These are phyloP conservation scores for Tuctoria greenei DNA, from an alignment of 176 grass and related monocot genomes.

Conservation along the genomic window DNA sequence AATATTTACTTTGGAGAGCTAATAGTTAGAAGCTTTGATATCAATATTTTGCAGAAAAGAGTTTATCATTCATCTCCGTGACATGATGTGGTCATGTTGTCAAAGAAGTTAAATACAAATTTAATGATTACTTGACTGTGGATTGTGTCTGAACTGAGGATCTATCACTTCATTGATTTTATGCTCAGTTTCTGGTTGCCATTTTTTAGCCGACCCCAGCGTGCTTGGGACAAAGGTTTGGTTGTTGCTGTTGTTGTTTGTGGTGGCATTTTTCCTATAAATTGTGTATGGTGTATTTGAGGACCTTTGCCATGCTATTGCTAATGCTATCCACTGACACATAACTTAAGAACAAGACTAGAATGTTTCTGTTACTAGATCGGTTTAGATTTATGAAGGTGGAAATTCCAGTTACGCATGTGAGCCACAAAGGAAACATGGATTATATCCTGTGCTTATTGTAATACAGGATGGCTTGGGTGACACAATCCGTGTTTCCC, in stretches of 20 bases:
- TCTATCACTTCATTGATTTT: neutral
- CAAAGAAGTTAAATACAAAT: neutral
- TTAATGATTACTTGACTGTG: constrained; percentile 7
- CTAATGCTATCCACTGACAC: too few species aligned
- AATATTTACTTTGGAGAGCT: constrained; percentile 16
- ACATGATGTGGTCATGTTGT: neutral
- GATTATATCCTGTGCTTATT: constrained; percentile 28
- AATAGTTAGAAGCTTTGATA: neutral
- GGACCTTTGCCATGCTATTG: constrained; percentile 18
- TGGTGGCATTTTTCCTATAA: too few species aligned
- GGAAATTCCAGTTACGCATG: neutral
- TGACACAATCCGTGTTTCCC: constrained; percentile 94
- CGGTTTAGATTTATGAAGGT: neutral
- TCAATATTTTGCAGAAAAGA: constrained; percentile 23
- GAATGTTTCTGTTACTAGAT: constrained; percentile 2
- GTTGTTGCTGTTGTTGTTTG: too few species aligned
- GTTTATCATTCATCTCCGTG: neutral
- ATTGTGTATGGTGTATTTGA: neutral
- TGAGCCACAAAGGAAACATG: neutral
- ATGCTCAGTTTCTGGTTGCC: neutral
- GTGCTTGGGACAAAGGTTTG: too few species aligned
- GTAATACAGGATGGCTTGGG: constrained; percentile 89
- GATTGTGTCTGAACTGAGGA: neutral
- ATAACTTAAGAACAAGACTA: constrained; percentile 7
- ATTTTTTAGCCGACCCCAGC: too few species aligned